These are phyloP conservation scores for Silene coronaria DNA, from an alignment of 179 eudicot species.

Conservation along the genomic window DNA sequence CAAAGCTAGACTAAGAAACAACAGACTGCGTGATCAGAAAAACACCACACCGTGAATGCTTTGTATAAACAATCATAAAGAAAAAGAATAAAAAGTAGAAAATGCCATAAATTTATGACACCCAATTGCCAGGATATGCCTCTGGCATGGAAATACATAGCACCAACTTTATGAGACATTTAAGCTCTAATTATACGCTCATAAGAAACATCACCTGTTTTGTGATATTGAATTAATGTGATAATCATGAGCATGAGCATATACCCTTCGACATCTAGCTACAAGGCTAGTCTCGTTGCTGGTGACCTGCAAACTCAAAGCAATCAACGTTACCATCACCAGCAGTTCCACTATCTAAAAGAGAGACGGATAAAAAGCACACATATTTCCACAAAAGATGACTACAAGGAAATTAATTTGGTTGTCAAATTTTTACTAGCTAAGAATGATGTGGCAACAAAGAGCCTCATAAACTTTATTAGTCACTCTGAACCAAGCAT, in stretches of 20 bases:
- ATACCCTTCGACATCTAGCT: constrained; percentile 88
- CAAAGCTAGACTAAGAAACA: background rate
- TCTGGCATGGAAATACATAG: background rate
- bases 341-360: background rate
- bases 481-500: background rate
- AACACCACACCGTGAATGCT: background rate
- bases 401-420: background rate
- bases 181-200: background rate
- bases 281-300: constrained; percentile 74
- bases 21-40: background rate
- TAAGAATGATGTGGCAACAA: background rate
- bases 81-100: background rate
- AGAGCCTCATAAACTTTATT: background rate
- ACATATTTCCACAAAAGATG: constrained; percentile 1
- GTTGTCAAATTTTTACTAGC: background rate
- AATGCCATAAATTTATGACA: background rate
- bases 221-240: constrained; percentile 90
- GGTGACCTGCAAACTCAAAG: constrained; percentile 48
- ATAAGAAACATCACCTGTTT: constrained; percentile 53
- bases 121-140: background rate
- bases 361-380: background rate
- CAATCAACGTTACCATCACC: constrained; percentile 13
- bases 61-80: background rate
- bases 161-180: background rate
- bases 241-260: constrained; percentile 96